Evolutionary conservation across 495 filamentous ascomycete species (phyloP), one percentile per base, ranked within the genome.

Genomic region (Xylaria bambusicola): DNA sequence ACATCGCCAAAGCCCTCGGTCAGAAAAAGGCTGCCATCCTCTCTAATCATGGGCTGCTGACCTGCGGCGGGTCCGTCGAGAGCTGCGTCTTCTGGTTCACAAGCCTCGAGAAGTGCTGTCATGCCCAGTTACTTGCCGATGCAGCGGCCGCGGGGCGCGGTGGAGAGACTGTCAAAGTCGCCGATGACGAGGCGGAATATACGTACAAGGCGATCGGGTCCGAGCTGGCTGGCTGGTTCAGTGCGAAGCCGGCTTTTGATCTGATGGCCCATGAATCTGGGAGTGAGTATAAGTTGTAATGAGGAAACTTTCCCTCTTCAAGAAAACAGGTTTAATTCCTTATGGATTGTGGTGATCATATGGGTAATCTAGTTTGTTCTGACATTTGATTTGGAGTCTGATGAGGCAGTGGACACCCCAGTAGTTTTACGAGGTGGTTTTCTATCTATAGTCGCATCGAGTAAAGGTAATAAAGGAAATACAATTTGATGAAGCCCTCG

Each of bases 41-140:
- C 13, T 82, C 88, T 61, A 91, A 91, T 67, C 89, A 92, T 65
- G 77, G 76, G 0, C 58, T 80, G 9, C 59, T 81, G 58, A 80
- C 79, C 1, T 82, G 81, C 4, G 86, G 86, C 2, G 57, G 66
- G 23, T 74, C 78, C 0, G 75, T 88, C 40, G 86, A 88, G 64
- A 77, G 75, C 23, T 75, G 85, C 0, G 80, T 92, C 1, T 90
- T 86, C 66, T 92, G 88, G 88, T 92, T 92, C 68, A 73, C 89
- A 31, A 86, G 81, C 51, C 64, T 93, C 58, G 89, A 91, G 61
- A 88, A 85, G 62, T 89, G 85, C 70, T 92, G 89, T 66, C 82
- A 91, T 65, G 80, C 82, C n/a, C 88, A 92, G 70, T 69, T 93
- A 31, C 62, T 91, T 57, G 89, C 88, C 4, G 89, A 93, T 70